Percentiles rank a stretch among this genome's conserved stretches.
Evolutionary conservation across 345 rosid species (phyloP).

Genomic region (Anastatica hierochuntica): DNA sequence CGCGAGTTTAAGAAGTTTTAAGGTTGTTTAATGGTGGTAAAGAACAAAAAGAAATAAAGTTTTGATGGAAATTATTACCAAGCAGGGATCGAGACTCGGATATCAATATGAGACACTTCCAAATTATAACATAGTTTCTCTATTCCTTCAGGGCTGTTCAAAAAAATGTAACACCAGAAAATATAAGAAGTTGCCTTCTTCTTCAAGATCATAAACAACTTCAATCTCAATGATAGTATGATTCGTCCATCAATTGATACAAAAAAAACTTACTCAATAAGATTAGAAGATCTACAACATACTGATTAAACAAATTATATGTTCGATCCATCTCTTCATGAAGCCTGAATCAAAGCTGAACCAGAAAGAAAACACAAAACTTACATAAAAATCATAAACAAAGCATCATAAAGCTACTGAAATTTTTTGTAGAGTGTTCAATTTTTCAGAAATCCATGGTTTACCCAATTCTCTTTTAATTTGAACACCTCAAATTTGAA

Average conservation of each 20-base stretch:
- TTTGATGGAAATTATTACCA: conserved; percentile 45
- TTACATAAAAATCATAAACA: no score
- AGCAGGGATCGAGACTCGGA: conserved; percentile 93
- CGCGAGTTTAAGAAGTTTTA: neutral
- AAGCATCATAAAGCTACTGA: no score
- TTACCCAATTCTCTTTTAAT: no score
- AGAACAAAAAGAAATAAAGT: neutral
- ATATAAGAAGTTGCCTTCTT: no score
- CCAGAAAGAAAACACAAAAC: no score
- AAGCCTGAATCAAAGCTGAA: conserved; percentile 71
- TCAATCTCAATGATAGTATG: no score
- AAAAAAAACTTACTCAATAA: conserved; percentile 91
- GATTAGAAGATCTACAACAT: conserved; percentile 58
- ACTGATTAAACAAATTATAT: conserved; percentile 57
- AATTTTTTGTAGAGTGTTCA: no score
- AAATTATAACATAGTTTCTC: conserved; percentile 77
- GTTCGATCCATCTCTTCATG: conserved; percentile 89
- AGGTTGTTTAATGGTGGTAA: neutral
- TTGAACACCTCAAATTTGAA: neutral
- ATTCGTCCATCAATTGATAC: no score
- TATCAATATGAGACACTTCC: conserved; percentile 85
- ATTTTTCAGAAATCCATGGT: no score
- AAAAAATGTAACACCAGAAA: neutral
- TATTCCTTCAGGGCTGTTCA: conserved; percentile 91
- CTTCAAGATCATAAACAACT: no score